Evolutionary conservation across 2,329 filamentous ascomycete species (phyloP).

Genomic region (Grosmannia serpens): DNA sequence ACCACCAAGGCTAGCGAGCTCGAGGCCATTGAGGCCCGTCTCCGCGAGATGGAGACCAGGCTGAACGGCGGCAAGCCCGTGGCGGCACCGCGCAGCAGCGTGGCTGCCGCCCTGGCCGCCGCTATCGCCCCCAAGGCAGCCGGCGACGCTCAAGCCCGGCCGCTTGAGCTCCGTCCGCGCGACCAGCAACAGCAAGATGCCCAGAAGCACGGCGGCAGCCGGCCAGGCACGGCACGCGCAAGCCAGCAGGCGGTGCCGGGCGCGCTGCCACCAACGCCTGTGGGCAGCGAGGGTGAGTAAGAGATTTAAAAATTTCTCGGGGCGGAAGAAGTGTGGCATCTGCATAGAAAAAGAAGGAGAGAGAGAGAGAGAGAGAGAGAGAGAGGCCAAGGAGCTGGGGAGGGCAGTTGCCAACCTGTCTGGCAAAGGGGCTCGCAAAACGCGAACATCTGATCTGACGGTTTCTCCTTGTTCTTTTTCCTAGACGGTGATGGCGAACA

Average conservation of each 20-base stretch:
- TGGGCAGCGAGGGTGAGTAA: slow-evolving; percentile 48
- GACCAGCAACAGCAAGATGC: slow-evolving; percentile 1
- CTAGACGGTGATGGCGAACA: slow-evolving; percentile 1
- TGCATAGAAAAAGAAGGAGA: too few relatives aligned
- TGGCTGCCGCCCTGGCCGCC: not conserved
- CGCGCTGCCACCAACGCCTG: slow-evolving; percentile 48
- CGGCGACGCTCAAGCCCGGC: slow-evolving; percentile 7
- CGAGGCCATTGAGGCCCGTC: slow-evolving; percentile 70
- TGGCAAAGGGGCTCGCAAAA: not conserved
- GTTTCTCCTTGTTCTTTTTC: not conserved
- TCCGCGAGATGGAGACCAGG: slow-evolving; percentile 75
- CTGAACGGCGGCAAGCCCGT: slow-evolving; percentile 31
- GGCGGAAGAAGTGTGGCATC: not conserved
- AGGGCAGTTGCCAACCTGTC: not conserved
- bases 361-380: not conserved
- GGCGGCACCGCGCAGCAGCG: too few relatives aligned
- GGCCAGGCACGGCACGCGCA: slow-evolving; percentile 41
- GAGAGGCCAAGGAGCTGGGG: not conserved
- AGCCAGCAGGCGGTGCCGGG: slow-evolving; percentile 40
- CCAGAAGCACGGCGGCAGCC: slow-evolving; percentile 31
- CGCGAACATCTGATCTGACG: not conserved
- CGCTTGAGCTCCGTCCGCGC: slow-evolving; percentile 11
- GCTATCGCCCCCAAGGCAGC: slow-evolving; percentile 10
- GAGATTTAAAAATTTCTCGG: not conserved
- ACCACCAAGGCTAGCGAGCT: slow-evolving; percentile 66